phyloP scores from a whole-genome alignment of 305 asterid genomes.

The Solanum hybrid region DNA sequence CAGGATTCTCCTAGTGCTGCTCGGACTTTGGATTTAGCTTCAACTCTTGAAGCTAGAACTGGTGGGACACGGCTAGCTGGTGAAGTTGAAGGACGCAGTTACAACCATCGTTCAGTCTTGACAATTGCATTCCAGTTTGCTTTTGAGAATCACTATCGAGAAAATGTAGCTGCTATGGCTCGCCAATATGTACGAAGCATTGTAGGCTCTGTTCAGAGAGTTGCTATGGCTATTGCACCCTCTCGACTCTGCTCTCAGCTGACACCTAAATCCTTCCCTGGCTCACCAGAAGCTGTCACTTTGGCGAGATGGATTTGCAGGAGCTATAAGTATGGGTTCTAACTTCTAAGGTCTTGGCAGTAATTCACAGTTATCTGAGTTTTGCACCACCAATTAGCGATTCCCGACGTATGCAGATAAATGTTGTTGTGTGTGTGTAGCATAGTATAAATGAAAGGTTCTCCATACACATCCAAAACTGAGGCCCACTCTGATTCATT shows the following conservation, averaged over 20 bases:
- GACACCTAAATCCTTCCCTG: constrained; percentile 59
- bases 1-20: constrained; percentile 54
- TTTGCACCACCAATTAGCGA: not conserved
- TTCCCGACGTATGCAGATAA: not conserved
- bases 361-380: not conserved
- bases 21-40: constrained; percentile 82
- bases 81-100: constrained; percentile 40
- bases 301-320: constrained; percentile 81
- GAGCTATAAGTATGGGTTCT: constrained; percentile 56
- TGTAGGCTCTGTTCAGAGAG: constrained; percentile 80
- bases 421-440: not conserved
- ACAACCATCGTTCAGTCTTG: constrained; percentile 66
- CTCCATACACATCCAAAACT: not conserved
- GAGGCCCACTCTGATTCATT: not conserved
- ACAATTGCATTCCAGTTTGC: constrained; percentile 95
- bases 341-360: not conserved
- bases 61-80: constrained; percentile 47
- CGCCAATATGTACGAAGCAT: constrained; percentile 86
- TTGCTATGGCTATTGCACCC: constrained; percentile 95
- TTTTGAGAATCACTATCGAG: constrained; percentile 71
- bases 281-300: constrained; percentile 79
- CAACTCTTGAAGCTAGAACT: constrained; percentile 74
- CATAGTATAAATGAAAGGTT: not conserved
- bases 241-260: constrained; percentile 47
- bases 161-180: constrained; percentile 90